Evolutionary conservation across 176 grass and related monocot genomes (phyloP).

Genomic region (Dendrocalamus sinicus): DNA sequence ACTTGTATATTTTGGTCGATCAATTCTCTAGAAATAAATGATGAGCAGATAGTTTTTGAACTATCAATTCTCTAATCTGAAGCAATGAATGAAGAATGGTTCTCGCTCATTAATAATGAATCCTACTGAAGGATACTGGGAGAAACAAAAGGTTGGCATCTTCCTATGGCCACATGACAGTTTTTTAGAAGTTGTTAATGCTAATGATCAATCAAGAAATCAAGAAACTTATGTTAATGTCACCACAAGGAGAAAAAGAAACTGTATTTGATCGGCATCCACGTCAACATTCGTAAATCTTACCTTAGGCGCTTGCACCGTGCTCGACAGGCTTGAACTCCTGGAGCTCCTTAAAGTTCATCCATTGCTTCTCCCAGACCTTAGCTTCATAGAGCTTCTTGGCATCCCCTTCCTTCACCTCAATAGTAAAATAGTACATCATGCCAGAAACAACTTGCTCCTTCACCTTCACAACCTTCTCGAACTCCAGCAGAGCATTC

Average conservation of each 20-base stretch:
- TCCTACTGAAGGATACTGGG: not conserved
- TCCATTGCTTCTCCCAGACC: slow-evolving; percentile 73
- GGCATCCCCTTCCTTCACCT: slow-evolving; percentile 51
- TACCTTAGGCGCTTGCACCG: slow-evolving; percentile 52
- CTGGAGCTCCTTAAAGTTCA: slow-evolving; percentile 66
- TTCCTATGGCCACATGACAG: not conserved
- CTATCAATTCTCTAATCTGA: not conserved
- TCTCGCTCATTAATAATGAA: not conserved
- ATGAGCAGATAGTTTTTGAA: not conserved
- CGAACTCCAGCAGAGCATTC: slow-evolving; percentile 64
- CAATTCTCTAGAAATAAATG: not conserved
- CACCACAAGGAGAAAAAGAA: not conserved
- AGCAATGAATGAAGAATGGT: not conserved
- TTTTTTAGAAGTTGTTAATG: not conserved
- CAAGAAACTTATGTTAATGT: not conserved
- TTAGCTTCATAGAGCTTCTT: slow-evolving; percentile 81
- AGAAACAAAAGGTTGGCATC: not conserved
- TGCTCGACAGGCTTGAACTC: slow-evolving; percentile 64
- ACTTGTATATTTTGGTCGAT: not conserved
- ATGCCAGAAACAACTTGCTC: slow-evolving; percentile 66
- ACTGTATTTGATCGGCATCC: not conserved
- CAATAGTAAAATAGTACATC: slow-evolving; percentile 64
- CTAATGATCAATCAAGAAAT: not conserved
- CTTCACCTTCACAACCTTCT: slow-evolving; percentile 64
- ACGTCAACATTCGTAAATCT: not conserved